Percentiles rank a stretch among this genome's conserved stretches.
These are phyloP conservation scores for Suillus ampliporus DNA, from an alignment of 768 basidiomycete genomes.

Conservation along the genomic window DNA sequence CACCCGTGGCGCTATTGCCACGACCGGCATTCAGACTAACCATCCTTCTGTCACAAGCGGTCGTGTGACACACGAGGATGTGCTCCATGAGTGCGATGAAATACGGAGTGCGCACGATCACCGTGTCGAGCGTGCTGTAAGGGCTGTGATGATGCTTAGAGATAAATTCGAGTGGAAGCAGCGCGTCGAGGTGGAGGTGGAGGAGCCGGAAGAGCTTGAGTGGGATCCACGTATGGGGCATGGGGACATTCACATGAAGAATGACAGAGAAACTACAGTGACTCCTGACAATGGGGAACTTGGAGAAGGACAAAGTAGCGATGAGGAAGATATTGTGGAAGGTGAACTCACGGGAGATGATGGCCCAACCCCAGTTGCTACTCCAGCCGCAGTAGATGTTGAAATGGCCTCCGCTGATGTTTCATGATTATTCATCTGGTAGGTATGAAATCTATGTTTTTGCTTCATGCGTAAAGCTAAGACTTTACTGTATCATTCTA, in stretches of 20 bases:
- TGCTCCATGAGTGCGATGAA: constrained; percentile 67
- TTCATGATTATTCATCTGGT: constrained; percentile 7
- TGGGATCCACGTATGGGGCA: constrained; percentile 62
- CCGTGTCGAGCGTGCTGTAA: constrained; percentile 77
- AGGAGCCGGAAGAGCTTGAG: constrained; percentile 78
- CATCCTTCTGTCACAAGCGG: constrained; percentile 30
- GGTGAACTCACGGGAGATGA: constrained; percentile 40
- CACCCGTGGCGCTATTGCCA: constrained; percentile 53
- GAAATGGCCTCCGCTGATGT: constrained; percentile 23
- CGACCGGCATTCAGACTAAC: constrained; percentile 52
- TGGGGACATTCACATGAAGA: constrained; percentile 15
- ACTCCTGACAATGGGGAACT: constrained; percentile 30
- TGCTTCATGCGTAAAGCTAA: neutral
- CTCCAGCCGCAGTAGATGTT: constrained; percentile 26
- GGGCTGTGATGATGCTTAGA: constrained; percentile 76
- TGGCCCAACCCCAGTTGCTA: constrained; percentile 28
- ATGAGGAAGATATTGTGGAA: constrained; percentile 45
- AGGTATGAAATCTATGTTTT: constrained; percentile 9
- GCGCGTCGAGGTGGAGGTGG: constrained; percentile 78
- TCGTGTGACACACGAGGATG: constrained; percentile 55
- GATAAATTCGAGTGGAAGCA: constrained; percentile 87
- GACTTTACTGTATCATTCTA: constrained; percentile 18
- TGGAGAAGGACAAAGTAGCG: constrained; percentile 40
- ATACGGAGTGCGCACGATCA: constrained; percentile 75
- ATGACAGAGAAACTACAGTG: constrained; percentile 19